These are phyloP conservation scores for Corrigiola litoralis DNA, from an alignment of 179 eudicot genomes.

Conservation along the genomic window DNA sequence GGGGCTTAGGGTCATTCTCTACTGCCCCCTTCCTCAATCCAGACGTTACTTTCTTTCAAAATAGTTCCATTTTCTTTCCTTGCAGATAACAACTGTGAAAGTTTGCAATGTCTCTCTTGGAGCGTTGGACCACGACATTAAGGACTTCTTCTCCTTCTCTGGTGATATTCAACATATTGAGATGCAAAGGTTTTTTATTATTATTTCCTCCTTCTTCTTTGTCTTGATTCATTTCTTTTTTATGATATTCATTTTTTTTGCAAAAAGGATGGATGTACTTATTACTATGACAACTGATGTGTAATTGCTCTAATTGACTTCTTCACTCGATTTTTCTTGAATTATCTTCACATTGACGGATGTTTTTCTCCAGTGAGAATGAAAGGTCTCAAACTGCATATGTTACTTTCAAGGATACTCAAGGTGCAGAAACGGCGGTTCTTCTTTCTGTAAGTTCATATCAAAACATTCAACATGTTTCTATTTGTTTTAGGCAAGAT, in stretches of 20 bases:
- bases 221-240: not conserved
- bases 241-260: too few relatives aligned
- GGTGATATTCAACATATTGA: slow-evolving; percentile 71
- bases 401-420: slow-evolving; percentile 82
- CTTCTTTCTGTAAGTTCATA: slow-evolving; percentile 67
- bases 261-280: too few relatives aligned
- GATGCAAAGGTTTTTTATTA: slow-evolving; percentile 48
- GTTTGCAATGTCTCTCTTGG: slow-evolving; percentile 75
- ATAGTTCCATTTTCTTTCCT: slow-evolving; percentile 5
- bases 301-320: not conserved
- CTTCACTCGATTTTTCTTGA: not conserved
- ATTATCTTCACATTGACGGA: not conserved
- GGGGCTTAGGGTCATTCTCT: not conserved
- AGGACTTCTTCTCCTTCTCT: slow-evolving; percentile 82
- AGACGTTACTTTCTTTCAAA: not conserved
- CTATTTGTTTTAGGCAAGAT: not conserved
- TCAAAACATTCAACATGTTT: not conserved
- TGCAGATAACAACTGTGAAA: slow-evolving; percentile 64
- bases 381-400: slow-evolving; percentile 77
- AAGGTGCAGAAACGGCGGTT: slow-evolving; percentile 90
- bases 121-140: slow-evolving; percentile 70
- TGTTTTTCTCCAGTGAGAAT: slow-evolving; percentile 44
- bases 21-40: not conserved
- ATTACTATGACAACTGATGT: not conserved
- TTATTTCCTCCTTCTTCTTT: not conserved